phyloP scores from a whole-genome alignment of 1,284 basidiomycete species.

The Boletus semigastroideus region DNA sequence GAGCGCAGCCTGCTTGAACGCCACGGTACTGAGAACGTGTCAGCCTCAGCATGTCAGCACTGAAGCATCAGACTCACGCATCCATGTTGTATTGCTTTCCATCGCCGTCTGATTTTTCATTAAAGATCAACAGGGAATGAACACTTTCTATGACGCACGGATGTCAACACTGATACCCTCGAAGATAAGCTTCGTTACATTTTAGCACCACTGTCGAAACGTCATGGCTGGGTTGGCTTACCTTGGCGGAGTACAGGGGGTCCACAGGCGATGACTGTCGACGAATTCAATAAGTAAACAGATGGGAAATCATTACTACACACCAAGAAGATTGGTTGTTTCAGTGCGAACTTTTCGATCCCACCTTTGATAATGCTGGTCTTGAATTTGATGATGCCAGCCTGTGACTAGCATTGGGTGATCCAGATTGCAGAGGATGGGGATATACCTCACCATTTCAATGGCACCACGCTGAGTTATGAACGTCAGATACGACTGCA shows the following conservation, averaged over 20 bases:
- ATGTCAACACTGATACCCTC: slow-evolving; percentile 74
- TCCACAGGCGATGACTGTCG: slow-evolving; percentile 71
- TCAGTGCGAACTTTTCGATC: slow-evolving; percentile 71
- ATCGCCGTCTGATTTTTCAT: slow-evolving; percentile 53
- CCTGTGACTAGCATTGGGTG: slow-evolving; percentile 38
- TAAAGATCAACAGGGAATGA: not conserved
- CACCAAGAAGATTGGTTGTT: slow-evolving; percentile 74
- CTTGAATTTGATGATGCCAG: slow-evolving; percentile 73
- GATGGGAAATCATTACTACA: not conserved
- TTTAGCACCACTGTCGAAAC: not conserved
- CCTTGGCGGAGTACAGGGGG: slow-evolving; percentile 69
- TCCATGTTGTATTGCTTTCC: slow-evolving; percentile 80
- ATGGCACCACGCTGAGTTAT: slow-evolving; percentile 65
- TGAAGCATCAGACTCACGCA: slow-evolving; percentile 45
- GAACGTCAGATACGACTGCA: not conserved
- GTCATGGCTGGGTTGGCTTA: slow-evolving; percentile 21
- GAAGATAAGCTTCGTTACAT: slow-evolving; percentile 52
- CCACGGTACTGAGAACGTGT: slow-evolving; percentile 52
- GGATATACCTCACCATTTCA: slow-evolving; percentile 53
- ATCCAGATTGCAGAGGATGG: not conserved
- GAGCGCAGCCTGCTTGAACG: slow-evolving; percentile 77
- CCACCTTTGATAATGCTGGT: slow-evolving; percentile 76
- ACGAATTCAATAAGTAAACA: too few species aligned
- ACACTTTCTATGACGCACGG: slow-evolving; percentile 42
- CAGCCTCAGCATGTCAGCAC: not conserved